Evolutionary conservation across 2,329 filamentous ascomycete genomes (phyloP).

Genomic region (Thielaviopsis ethacetica): DNA sequence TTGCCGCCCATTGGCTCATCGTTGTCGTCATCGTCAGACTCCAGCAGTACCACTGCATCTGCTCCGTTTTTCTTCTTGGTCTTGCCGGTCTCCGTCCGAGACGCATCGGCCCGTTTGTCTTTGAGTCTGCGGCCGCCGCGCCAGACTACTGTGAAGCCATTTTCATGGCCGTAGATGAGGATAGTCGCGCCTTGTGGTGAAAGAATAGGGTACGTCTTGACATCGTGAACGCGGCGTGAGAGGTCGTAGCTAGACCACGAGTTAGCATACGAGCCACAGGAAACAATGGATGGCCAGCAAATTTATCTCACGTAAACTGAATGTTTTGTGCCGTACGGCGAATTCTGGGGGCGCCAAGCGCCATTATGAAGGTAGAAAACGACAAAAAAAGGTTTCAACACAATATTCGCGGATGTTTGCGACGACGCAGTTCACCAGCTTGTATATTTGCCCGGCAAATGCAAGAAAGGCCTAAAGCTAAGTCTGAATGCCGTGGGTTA

Average conservation of each 20-base stretch:
- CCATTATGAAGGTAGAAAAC: constrained; percentile 18
- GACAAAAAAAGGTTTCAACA: background rate
- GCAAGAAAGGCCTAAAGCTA: too few relatives aligned
- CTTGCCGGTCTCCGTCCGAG: constrained; percentile 15
- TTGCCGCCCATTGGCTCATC: constrained; percentile 19
- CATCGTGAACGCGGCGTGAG: constrained; percentile 38
- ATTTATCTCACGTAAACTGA: constrained; percentile 27
- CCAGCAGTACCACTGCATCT: constrained; percentile 42
- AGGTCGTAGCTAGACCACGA: constrained; percentile 35
- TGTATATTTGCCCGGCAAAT: too few relatives aligned
- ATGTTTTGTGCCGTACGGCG: constrained; percentile 32
- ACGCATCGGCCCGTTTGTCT: constrained; percentile 20
- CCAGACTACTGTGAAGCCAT: constrained; percentile 45
- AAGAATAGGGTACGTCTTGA: constrained; percentile 43
- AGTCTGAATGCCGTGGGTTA: too few relatives aligned
- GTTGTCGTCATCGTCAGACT: constrained; percentile 42
- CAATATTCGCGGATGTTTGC: too few relatives aligned
- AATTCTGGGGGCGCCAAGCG: constrained; percentile 22
- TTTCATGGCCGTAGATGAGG: constrained; percentile 46
- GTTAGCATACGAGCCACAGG: too few relatives aligned
- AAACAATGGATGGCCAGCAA: too few relatives aligned
- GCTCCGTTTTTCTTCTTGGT: constrained; percentile 34
- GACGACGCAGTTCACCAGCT: too few relatives aligned
- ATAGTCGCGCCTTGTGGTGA: constrained; percentile 48
- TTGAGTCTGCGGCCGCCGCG: constrained; percentile 46